These are phyloP conservation scores for Phytopythium vexans DNA, from an alignment of 352 stramenopile genomes.

Conservation along the genomic window DNA sequence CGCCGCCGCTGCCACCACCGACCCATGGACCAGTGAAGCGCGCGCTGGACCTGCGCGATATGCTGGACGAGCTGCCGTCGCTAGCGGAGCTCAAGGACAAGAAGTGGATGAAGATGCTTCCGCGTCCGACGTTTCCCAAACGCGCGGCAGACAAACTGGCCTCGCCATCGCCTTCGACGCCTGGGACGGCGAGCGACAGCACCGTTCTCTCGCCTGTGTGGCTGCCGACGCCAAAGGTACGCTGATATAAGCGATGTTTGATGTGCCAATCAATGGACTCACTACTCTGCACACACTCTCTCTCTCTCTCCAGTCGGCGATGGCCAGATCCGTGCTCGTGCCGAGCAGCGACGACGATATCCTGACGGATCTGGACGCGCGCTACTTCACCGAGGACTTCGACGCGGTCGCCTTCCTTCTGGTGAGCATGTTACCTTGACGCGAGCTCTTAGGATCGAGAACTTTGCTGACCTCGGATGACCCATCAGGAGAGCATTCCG, in stretches of 20 bases:
- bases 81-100: constrained; percentile 52
- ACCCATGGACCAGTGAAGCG: constrained; percentile 11
- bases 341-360: constrained; percentile 64
- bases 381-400: constrained; percentile 82
- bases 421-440: constrained; percentile 21
- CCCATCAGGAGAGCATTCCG: constrained; percentile 59
- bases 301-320: constrained; percentile 18
- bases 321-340: constrained; percentile 60
- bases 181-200: constrained; percentile 15
- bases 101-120: constrained; percentile 63
- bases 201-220: constrained; percentile 26
- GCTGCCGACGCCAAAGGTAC: constrained; percentile 32
- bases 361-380: constrained; percentile 64
- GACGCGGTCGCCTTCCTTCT: constrained; percentile 66
- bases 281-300: not conserved
- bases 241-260: constrained; percentile 6
- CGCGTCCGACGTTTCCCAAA: constrained; percentile 33
- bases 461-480: not conserved
- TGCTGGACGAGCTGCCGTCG: constrained; percentile 63
- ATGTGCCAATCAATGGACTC: not conserved
- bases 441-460: not conserved
- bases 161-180: constrained; percentile 4
- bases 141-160: constrained; percentile 8
- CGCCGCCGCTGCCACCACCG: constrained; percentile 14
- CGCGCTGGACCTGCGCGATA: constrained; percentile 43